phyloP scores from a whole-genome alignment of 345 rosid genomes.

The Sisymbrium altissimum region DNA sequence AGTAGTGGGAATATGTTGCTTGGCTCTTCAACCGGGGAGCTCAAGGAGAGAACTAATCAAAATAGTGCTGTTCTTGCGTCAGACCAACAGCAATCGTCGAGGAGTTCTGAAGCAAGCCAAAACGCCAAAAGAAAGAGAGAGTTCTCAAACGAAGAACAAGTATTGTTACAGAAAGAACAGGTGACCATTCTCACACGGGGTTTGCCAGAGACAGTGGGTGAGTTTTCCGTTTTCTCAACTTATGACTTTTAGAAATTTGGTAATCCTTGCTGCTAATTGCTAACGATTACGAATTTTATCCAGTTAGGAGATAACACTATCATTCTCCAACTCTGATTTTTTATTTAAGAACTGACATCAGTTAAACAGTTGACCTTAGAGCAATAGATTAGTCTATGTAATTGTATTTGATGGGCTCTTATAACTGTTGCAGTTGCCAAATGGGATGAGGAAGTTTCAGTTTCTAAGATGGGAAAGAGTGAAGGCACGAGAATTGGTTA shows the following conservation, averaged over 20 bases:
- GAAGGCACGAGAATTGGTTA: constrained; percentile 52
- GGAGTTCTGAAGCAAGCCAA: constrained; percentile 18
- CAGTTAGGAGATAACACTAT: too few species aligned
- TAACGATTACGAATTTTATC: too few species aligned
- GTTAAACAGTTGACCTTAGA: background rate
- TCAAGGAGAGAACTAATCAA: constrained; percentile 37
- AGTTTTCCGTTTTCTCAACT: constrained; percentile 2
- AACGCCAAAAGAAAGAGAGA: constrained; percentile 33
- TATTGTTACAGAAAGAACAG: constrained; percentile 13
- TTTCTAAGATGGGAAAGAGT: constrained; percentile 32
- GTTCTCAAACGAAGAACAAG: constrained; percentile 17
- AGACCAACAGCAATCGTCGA: constrained; percentile 19
- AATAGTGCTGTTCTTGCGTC: constrained; percentile 49
- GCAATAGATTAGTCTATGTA: constrained; percentile 8
- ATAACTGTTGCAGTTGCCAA: constrained; percentile 53
- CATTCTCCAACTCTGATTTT: background rate
- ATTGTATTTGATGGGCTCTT: constrained; percentile 8
- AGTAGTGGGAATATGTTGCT: constrained; percentile 21
- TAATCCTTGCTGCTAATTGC: too few species aligned
- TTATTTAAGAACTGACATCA: background rate
- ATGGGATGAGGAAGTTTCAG: constrained; percentile 63
- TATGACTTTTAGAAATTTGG: background rate
- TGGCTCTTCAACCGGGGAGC: constrained; percentile 34
- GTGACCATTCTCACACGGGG: constrained; percentile 26
- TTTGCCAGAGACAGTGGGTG: constrained; percentile 37